These are phyloP conservation scores for Pseudogymnoascus sp. DNA, from an alignment of 2,329 filamentous ascomycete species.

Conservation along the genomic window DNA sequence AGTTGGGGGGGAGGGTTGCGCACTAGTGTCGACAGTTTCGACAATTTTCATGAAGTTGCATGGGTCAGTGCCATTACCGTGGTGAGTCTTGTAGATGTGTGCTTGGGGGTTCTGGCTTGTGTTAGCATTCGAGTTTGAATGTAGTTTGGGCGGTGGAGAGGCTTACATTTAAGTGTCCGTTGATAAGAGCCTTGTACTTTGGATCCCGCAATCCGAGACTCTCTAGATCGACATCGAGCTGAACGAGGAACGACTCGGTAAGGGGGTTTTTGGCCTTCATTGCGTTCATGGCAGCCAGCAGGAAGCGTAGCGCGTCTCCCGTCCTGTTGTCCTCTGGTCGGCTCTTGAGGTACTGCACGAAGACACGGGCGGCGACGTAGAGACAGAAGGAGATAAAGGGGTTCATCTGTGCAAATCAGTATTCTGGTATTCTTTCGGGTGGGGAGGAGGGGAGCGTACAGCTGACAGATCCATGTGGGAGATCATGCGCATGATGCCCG, in stretches of 20 bases:
- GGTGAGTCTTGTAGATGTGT: constrained; percentile 25
- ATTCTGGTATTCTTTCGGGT: constrained; percentile 1
- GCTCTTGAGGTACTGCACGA: constrained; percentile 93
- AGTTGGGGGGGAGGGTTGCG: background rate
- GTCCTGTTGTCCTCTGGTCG: constrained; percentile 76
- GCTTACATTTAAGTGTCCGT: constrained; percentile 30
- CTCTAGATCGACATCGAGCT: constrained; percentile 86
- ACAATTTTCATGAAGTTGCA: constrained; percentile 60
- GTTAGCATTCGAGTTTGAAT: constrained; percentile 15
- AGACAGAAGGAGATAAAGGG: constrained; percentile 93
- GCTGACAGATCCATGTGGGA: constrained; percentile 78
- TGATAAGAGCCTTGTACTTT: constrained; percentile 49
- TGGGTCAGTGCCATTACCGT: constrained; percentile 37
- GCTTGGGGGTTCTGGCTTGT: background rate
- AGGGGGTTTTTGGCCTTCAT: constrained; percentile 82
- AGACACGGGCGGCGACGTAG: constrained; percentile 91
- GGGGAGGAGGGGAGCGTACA: constrained; percentile 46
- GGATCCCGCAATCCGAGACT: constrained; percentile 57
- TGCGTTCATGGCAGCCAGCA: constrained; percentile 83
- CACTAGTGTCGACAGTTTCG: constrained; percentile 40
- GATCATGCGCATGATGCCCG: constrained; percentile 90
- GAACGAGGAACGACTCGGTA: constrained; percentile 89
- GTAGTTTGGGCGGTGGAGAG: constrained; percentile 9
- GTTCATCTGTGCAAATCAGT: constrained; percentile 62
- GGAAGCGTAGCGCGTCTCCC: constrained; percentile 76